Conservation (phyloP, 257 asterid genomes). For the Plantago major region DNA sequence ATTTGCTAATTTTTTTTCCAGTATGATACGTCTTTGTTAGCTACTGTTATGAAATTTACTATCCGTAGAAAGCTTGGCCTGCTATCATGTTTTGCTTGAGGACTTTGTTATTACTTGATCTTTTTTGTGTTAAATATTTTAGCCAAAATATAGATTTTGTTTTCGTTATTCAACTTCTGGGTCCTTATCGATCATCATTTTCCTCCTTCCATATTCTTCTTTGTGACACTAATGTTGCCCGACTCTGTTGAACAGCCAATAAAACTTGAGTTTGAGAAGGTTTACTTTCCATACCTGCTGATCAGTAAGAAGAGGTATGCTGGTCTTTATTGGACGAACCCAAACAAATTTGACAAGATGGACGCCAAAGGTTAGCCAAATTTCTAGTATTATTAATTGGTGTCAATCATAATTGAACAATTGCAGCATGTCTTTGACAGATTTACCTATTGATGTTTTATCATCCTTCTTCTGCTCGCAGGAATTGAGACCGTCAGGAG, state of each 20-base stretch:
- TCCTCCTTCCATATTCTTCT: neutral
- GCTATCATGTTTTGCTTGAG: no score
- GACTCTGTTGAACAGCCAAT: conserved; percentile 61
- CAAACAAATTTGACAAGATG: conserved; percentile 90
- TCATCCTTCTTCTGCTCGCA: conserved; percentile 23
- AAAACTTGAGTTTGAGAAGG: conserved; percentile 95
- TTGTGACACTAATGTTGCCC: conserved; percentile 14
- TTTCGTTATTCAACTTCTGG: no score
- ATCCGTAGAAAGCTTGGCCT: no score
- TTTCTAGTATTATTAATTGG: conserved; percentile 12
- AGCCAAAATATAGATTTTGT: no score
- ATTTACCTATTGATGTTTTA: no score
- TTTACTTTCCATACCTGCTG: conserved; percentile 82
- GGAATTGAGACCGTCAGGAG: conserved; percentile 98
- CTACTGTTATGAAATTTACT: no score
- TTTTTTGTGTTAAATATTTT: no score
- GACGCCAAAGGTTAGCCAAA: conserved; percentile 79
- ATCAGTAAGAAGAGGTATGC: conserved; percentile 99
- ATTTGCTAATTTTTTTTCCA: no score
- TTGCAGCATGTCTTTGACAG: no score
- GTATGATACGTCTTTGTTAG: no score
- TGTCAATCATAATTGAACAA: neutral
- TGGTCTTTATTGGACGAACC: conserved; percentile 98
- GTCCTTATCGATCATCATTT: neutral
- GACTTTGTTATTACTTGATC: no score